Conservation (phyloP, 768 basidiomycete genomes). For the Udeniomyces megalosporus region DNA sequence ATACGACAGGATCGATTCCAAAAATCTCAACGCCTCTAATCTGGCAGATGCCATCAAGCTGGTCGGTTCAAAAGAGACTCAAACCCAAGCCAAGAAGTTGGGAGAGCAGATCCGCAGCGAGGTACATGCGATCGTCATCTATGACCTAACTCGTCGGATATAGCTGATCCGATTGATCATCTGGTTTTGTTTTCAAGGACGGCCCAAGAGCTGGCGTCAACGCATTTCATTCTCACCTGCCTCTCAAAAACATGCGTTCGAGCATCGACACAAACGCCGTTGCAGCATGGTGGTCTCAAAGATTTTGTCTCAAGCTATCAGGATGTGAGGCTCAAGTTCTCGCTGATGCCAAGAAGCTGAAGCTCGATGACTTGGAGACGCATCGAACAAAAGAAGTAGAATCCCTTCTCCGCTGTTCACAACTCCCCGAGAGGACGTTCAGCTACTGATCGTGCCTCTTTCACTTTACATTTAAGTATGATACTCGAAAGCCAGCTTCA, state of each 20-base stretch:
- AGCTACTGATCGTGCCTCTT: no score
- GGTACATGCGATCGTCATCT: constrained; percentile 29
- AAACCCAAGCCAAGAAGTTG: constrained; percentile 37
- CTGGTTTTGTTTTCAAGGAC: constrained; percentile 30
- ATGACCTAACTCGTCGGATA: no score
- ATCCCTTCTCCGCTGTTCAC: neutral
- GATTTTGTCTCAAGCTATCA: constrained; percentile 39
- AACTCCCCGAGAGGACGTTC: no score
- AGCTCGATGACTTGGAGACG: constrained; percentile 35
- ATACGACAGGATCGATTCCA: constrained; percentile 32
- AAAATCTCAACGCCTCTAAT: constrained; percentile 36
- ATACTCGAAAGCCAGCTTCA: constrained; percentile 28
- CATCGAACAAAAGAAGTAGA: constrained; percentile 32
- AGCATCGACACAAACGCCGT: constrained; percentile 40
- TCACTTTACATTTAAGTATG: no score
- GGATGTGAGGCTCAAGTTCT: constrained; percentile 41
- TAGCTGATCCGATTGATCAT: no score
- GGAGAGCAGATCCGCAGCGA: constrained; percentile 40
- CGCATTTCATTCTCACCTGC: constrained; percentile 45
- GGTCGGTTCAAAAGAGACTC: constrained; percentile 36
- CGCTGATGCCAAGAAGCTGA: constrained; percentile 34
- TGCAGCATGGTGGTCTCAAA: constrained; percentile 40
- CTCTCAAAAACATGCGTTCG: constrained; percentile 45
- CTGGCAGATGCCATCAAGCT: constrained; percentile 41
- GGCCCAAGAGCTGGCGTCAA: constrained; percentile 38